Conservation (phyloP, 2,329 filamentous ascomycete species). For the Exophiala sideris region DNA sequence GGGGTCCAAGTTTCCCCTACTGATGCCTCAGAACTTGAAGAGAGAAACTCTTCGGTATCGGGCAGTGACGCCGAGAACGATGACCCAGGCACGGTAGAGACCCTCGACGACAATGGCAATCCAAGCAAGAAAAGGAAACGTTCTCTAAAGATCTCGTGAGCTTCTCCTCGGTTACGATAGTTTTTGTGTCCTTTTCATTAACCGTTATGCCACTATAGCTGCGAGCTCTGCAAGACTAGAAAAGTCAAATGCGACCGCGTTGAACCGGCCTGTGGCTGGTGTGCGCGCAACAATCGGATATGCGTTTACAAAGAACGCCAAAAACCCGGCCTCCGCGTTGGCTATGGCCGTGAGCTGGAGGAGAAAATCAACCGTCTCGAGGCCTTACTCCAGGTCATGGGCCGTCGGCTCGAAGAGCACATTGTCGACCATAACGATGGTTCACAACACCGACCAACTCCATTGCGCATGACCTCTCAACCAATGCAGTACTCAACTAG, state of each 20-base stretch:
- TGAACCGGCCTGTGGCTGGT: conserved; percentile 66
- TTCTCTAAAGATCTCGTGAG: conserved; percentile 36
- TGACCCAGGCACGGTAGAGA: conserved; percentile 7
- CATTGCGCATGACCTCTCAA: conserved; percentile 11
- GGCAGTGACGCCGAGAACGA: conserved; percentile 23
- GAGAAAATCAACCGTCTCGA: conserved; percentile 55
- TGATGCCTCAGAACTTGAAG: conserved; percentile 12
- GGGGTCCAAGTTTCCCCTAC: conserved; percentile 17
- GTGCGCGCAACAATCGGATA: conserved; percentile 61
- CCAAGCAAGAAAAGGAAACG: conserved; percentile 54
- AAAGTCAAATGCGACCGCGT: conserved; percentile 45
- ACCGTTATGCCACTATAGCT: conserved; percentile 29
- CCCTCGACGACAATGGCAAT: conserved; percentile 6
- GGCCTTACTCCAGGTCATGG: conserved; percentile 28
- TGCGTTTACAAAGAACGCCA: conserved; percentile 70
- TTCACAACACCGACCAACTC: conserved; percentile 10
- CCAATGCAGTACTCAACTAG: conserved; percentile 4
- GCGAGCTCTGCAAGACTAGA: conserved; percentile 43
- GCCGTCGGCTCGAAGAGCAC: conserved; percentile 28
- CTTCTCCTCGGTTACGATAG: background rate
- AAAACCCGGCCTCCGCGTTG: conserved; percentile 63
- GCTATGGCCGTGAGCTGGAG: conserved; percentile 61
- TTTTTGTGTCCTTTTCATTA: background rate
- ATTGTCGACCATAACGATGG: conserved; percentile 24
- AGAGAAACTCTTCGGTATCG: conserved; percentile 20